These are phyloP conservation scores for Pseudoperonospora humuli DNA, from an alignment of 352 stramenopile species.

Conservation along the genomic window DNA sequence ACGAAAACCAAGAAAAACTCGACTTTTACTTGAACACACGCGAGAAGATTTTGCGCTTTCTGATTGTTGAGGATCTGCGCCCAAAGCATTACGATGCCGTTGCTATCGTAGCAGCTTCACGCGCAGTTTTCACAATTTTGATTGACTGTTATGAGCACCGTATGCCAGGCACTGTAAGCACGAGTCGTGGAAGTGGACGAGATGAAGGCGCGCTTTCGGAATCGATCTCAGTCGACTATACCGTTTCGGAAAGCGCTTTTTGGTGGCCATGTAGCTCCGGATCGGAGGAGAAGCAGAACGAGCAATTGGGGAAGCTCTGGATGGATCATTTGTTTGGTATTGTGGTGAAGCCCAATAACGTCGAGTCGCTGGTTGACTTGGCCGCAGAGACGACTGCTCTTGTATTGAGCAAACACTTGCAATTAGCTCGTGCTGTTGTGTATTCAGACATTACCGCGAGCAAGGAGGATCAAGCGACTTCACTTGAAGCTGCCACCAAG, in stretches of 20 bases:
- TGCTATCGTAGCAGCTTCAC: slow-evolving; percentile 38
- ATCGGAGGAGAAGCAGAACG: slow-evolving; percentile 4
- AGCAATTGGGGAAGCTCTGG: slow-evolving; percentile 45
- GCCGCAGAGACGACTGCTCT: slow-evolving; percentile 65
- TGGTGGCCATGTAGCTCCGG: slow-evolving; percentile 65
- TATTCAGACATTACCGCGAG: slow-evolving; percentile 35
- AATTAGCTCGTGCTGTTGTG: slow-evolving; percentile 57
- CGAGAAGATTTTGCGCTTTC: slow-evolving; percentile 40
- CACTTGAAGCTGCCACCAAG: slow-evolving; percentile 29
- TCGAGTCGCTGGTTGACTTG: slow-evolving; percentile 61
- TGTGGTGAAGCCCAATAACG: slow-evolving; percentile 55
- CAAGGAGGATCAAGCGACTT: slow-evolving; percentile 11
- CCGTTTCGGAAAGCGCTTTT: slow-evolving; percentile 63
- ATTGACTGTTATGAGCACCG: slow-evolving; percentile 71
- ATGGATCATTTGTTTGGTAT: slow-evolving; percentile 62
- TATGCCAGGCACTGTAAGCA: slow-evolving; percentile 15
- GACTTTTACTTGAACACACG: slow-evolving; percentile 56
- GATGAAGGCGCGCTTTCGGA: slow-evolving; percentile 73
- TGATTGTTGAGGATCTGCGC: slow-evolving; percentile 43
- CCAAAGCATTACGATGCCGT: slow-evolving; percentile 45
- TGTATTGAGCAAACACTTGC: slow-evolving; percentile 73
- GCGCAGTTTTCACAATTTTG: slow-evolving; percentile 64
- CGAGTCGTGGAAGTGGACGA: slow-evolving; percentile 11
- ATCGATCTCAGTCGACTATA: slow-evolving; percentile 63
- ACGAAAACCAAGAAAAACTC: slow-evolving; percentile 39